Percentiles rank a stretch among this genome's conserved stretches.
Conservation (phyloP, 345 rosid genomes). For the Ailanthus altissimus region DNA sequence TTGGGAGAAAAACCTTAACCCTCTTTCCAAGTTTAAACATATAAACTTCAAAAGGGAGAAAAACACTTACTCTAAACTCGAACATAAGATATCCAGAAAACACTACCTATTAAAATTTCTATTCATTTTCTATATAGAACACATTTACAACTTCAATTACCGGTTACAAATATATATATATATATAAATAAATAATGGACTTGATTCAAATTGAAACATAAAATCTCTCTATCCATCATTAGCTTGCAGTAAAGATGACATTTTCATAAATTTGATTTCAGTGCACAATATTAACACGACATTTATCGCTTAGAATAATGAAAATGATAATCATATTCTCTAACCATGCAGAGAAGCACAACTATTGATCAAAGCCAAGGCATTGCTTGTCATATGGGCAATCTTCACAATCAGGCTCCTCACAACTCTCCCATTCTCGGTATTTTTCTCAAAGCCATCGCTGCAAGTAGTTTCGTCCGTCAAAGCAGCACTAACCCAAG, state of each 20-base stretch:
- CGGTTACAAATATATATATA: background rate
- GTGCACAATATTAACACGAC: background rate
- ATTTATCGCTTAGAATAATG: background rate
- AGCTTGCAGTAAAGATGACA: background rate
- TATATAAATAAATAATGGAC: background rate
- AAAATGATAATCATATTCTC: background rate
- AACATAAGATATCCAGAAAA: background rate
- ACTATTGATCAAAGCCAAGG: constrained; percentile 67
- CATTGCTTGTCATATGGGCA: constrained; percentile 72
- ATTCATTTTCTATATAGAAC: background rate
- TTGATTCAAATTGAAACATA: background rate
- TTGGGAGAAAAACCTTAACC: too few relatives aligned
- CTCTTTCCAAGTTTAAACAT: too few relatives aligned
- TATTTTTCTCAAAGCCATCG: constrained; percentile 60
- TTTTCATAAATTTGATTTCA: background rate
- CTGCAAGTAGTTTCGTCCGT: constrained; percentile 70
- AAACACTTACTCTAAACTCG: too few relatives aligned
- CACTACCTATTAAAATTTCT: background rate
- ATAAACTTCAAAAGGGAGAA: too few relatives aligned
- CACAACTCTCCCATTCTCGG: constrained; percentile 46
- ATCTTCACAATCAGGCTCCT: constrained; percentile 42
- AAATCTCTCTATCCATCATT: background rate
- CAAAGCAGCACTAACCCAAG: constrained; percentile 84
- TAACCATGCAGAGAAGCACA: constrained; percentile 55
- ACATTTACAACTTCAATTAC: background rate